A percentile compares a stretch with the other conserved stretches of the same genome.
Conservation (phyloP, 768 basidiomycete species). For the Mycena pura region DNA sequence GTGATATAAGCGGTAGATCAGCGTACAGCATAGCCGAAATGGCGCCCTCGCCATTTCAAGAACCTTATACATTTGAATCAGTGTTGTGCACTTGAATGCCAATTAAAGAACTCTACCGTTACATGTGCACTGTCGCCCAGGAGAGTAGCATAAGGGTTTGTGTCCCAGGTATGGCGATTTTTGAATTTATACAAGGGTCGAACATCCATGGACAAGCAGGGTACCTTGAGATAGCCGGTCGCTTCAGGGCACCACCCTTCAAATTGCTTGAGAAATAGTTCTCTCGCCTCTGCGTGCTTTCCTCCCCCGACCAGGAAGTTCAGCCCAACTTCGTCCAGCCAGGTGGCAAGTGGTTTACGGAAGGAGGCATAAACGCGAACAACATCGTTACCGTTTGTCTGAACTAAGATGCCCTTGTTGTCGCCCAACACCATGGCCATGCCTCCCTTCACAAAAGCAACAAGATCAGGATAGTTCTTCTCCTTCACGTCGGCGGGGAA, state of each 20-base stretch:
- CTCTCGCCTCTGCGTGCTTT: neutral
- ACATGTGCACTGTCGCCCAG: neutral
- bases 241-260: neutral
- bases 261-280: neutral
- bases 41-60: neutral
- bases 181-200: neutral
- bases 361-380: constrained; percentile 1
- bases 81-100: no score
- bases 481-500: neutral
- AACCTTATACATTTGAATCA: no score
- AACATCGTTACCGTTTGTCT: constrained; percentile 2
- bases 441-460: neutral
- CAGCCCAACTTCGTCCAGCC: constrained; percentile 1
- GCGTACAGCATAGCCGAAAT: neutral
- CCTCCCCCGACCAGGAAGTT: neutral
- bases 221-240: neutral
- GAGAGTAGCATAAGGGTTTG: neutral
- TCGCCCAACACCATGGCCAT: neutral
- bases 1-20: no score
- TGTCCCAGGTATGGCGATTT: neutral
- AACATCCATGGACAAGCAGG: neutral
- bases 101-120: no score
- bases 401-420: neutral
- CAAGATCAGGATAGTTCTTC: neutral
- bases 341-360: neutral